These are phyloP conservation scores for Neoboletus brunneissimus DNA, from an alignment of 768 basidiomycete genomes.

Conservation along the genomic window DNA sequence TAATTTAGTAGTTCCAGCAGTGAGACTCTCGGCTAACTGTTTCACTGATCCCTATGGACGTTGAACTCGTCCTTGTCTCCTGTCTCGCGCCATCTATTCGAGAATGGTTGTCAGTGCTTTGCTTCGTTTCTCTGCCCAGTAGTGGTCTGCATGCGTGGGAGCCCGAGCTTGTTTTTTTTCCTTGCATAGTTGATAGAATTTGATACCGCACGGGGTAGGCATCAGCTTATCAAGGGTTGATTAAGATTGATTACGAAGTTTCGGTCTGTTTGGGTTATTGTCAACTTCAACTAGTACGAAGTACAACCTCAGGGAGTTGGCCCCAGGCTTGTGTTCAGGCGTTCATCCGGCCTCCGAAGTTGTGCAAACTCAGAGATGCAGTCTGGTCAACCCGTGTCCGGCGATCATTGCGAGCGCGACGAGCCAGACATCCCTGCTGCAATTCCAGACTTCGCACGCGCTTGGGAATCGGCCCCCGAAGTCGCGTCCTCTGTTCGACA, in stretches of 20 bases:
- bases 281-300: not conserved
- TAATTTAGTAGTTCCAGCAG: no score
- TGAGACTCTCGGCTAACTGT: no score
- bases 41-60: not conserved
- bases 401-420: not conserved
- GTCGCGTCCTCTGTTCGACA: conserved; percentile 26
- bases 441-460: conserved; percentile 18
- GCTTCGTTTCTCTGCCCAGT: no score
- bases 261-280: not conserved
- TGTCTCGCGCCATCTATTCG: not conserved
- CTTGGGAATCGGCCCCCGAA: conserved; percentile 16
- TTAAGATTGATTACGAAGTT: not conserved
- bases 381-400: not conserved
- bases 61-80: not conserved
- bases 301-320: not conserved
- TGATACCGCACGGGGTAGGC: no score
- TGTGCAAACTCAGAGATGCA: conserved; percentile 7
- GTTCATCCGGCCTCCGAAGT: not conserved
- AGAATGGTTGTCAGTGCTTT: no score
- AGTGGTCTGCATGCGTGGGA: not conserved
- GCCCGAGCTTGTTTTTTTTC: not conserved
- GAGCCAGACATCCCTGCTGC: not conserved
- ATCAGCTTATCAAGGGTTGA: no score
- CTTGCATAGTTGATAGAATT: not conserved
- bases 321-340: not conserved